These are phyloP conservation scores for Rhizophora mangle DNA, from an alignment of 345 rosid genomes.

Conservation along the genomic window DNA sequence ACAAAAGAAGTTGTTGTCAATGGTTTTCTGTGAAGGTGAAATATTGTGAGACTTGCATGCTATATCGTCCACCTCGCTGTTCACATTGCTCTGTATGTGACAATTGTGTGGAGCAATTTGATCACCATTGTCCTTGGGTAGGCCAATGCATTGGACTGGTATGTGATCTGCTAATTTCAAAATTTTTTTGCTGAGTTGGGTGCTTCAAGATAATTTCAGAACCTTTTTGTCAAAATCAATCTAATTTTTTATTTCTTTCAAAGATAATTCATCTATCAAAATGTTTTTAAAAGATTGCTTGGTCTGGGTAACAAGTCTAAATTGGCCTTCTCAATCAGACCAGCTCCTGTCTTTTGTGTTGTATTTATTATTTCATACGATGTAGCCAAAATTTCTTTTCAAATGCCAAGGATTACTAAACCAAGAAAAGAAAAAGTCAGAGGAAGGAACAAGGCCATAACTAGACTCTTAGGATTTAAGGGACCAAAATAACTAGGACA, in stretches of 20 bases:
- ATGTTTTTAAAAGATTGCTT: too few relatives aligned
- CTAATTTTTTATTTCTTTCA: too few relatives aligned
- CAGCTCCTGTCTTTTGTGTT: neutral
- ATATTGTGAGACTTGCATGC: conserved; percentile 53
- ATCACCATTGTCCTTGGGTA: conserved; percentile 62
- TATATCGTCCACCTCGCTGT: conserved; percentile 58
- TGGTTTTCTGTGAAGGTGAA: conserved; percentile 38
- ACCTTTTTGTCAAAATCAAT: neutral
- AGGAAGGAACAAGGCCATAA: too few relatives aligned
- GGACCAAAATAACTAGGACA: neutral
- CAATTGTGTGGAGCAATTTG: conserved; percentile 54
- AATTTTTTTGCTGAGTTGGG: neutral
- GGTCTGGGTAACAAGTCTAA: neutral
- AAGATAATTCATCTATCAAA: too few relatives aligned
- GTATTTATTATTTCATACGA: neutral
- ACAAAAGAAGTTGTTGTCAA: conserved; percentile 38
- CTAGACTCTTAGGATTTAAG: too few relatives aligned
- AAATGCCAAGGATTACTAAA: neutral
- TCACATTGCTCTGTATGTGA: conserved; percentile 60
- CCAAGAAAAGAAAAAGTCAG: too few relatives aligned
- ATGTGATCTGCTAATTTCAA: conserved; percentile 13
- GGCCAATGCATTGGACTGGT: conserved; percentile 66
- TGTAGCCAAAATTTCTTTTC: neutral
- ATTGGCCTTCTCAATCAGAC: neutral
- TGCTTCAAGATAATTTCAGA: neutral